These are phyloP conservation scores for Phalaenopsis hybrid DNA, from an alignment of 116 monocot species.

Conservation along the genomic window DNA sequence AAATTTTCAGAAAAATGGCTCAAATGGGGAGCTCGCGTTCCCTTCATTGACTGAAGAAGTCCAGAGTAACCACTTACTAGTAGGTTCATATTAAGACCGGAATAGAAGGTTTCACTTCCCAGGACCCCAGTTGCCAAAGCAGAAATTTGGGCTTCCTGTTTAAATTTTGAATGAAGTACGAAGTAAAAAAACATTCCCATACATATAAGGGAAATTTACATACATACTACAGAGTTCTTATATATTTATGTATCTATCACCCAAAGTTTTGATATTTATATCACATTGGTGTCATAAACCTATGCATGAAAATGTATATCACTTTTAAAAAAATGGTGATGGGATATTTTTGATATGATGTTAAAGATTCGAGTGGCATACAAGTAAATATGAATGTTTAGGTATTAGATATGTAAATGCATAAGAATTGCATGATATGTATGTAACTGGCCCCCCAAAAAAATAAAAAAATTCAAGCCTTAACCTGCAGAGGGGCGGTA, in stretches of 20 bases:
- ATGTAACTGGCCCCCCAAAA: neutral
- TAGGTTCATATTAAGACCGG: slow-evolving; percentile 56
- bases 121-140: slow-evolving; percentile 69
- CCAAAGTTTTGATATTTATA: too few species aligned
- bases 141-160: slow-evolving; percentile 87
- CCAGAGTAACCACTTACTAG: slow-evolving; percentile 75
- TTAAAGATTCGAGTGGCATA: too few species aligned
- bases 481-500: slow-evolving; percentile 26
- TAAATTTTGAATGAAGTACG: neutral
- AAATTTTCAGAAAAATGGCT: slow-evolving; percentile 38
- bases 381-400: too few species aligned
- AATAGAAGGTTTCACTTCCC: slow-evolving; percentile 53
- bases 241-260: too few species aligned
- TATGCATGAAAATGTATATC: too few species aligned
- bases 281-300: too few species aligned
- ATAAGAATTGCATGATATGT: too few species aligned
- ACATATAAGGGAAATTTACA: too few species aligned
- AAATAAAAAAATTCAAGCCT: slow-evolving; percentile 1
- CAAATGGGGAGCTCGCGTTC: slow-evolving; percentile 29
- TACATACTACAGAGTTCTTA: too few species aligned
- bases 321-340: too few species aligned
- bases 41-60: slow-evolving; percentile 49
- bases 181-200: neutral
- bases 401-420: too few species aligned
- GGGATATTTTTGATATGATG: too few species aligned